A percentile compares a stretch with the other conserved stretches of the same genome.
Conservation (phyloP, 2,329 filamentous ascomycete species). For the Verticillium klebahnii region DNA sequence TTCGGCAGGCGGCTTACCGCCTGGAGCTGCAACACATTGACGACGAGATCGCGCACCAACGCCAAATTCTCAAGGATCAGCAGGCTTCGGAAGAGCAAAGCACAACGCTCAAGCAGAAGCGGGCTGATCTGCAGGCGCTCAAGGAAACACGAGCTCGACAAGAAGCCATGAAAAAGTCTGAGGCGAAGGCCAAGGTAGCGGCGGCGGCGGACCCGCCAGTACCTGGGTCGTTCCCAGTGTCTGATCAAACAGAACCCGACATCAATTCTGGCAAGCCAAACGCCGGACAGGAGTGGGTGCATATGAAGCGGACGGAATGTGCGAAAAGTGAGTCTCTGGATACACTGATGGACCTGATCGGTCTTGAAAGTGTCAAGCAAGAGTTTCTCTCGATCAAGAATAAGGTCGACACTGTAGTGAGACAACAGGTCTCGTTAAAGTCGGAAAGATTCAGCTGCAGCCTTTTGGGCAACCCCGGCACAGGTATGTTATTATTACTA, state of each 20-base stretch:
- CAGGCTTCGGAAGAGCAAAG: slow-evolving; percentile 39
- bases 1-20: slow-evolving; percentile 38
- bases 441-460: slow-evolving; percentile 58
- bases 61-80: slow-evolving; percentile 35
- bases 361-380: slow-evolving; percentile 64
- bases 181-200: background rate
- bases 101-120: slow-evolving; percentile 38
- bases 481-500: slow-evolving; percentile 39
- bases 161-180: slow-evolving; percentile 8
- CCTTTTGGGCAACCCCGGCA: slow-evolving; percentile 71
- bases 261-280: background rate
- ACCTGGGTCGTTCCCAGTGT: background rate
- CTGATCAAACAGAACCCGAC: background rate
- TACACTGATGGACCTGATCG: slow-evolving; percentile 64
- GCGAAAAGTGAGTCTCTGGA: slow-evolving; percentile 53
- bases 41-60: slow-evolving; percentile 48
- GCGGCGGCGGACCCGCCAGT: background rate
- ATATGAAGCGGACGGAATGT: slow-evolving; percentile 49
- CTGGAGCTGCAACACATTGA: slow-evolving; percentile 41
- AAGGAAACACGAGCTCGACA: slow-evolving; percentile 21
- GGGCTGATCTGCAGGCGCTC: slow-evolving; percentile 39
- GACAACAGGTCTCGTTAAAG: slow-evolving; percentile 51
- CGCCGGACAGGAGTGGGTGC: slow-evolving; percentile 55
- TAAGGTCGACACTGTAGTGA: slow-evolving; percentile 53
- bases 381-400: slow-evolving; percentile 59